phyloP scores from a whole-genome alignment of 257 asterid genomes.

The Nicotiana benthamiana region DNA sequence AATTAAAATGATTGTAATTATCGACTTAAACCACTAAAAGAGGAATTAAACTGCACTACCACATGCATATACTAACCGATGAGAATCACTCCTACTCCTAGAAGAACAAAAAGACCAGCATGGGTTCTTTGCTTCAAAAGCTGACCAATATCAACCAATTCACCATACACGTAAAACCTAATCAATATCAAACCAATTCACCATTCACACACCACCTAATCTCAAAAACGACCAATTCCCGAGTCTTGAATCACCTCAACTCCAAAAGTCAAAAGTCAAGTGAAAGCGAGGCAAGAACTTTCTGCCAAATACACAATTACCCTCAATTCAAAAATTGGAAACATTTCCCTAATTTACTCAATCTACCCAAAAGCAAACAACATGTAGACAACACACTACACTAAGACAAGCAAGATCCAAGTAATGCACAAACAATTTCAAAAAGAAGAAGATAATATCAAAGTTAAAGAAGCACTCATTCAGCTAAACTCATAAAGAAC shows the following conservation, averaged over 20 bases:
- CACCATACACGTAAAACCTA: background rate
- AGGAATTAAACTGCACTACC: background rate
- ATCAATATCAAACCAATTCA: background rate
- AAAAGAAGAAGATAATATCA: background rate
- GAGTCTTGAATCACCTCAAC: background rate
- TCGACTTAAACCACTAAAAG: background rate
- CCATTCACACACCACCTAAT: background rate
- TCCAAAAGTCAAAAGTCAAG: background rate
- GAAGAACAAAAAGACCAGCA: background rate
- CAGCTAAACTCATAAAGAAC: background rate
- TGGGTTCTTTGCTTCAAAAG: background rate
- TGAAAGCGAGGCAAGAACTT: background rate
- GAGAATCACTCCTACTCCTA: background rate
- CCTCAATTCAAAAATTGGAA: background rate
- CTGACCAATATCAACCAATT: background rate
- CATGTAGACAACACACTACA: background rate
- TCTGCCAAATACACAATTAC: background rate
- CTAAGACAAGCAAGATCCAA: background rate
- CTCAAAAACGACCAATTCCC: background rate
- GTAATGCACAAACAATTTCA: background rate
- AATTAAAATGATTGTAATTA: background rate
- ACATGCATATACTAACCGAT: conserved; percentile 1
- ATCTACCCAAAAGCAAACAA: background rate
- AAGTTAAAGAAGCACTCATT: background rate
- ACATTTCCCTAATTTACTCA: background rate